phyloP scores from a whole-genome alignment of 805 yeast genomes.

The Ogataea methylovora region DNA sequence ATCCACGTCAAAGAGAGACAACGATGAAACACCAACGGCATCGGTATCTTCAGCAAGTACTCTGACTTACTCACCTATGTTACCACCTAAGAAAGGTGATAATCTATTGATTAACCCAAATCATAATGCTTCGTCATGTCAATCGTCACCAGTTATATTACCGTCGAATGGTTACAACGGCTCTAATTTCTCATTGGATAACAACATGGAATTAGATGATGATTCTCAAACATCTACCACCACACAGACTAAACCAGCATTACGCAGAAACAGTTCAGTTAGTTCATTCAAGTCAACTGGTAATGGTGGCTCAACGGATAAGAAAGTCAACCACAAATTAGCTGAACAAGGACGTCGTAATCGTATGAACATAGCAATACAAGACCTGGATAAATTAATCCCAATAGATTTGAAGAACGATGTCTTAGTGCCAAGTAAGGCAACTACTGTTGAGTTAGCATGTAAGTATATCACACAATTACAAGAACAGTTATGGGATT shows the following conservation, averaged over 20 bases:
- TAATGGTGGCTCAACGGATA: slow-evolving; percentile 28
- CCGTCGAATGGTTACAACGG: slow-evolving; percentile 17
- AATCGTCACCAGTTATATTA: slow-evolving; percentile 29
- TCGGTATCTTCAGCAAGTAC: neutral
- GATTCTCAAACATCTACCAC: neutral
- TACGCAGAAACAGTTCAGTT: neutral
- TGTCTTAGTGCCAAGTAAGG: slow-evolving; percentile 74
- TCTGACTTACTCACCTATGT: slow-evolving; percentile 9
- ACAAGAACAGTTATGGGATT: slow-evolving; percentile 10
- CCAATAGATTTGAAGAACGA: slow-evolving; percentile 53
- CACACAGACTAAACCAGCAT: slow-evolving; percentile 7
- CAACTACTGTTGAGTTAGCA: slow-evolving; percentile 92
- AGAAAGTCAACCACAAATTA: slow-evolving; percentile 73
- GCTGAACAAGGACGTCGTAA: slow-evolving; percentile 97
- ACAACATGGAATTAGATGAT: neutral
- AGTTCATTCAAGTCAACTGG: neutral
- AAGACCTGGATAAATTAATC: slow-evolving; percentile 60
- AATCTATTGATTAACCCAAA: slow-evolving; percentile 24
- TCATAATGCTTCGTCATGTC: slow-evolving; percentile 20
- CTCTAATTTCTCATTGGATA: slow-evolving; percentile 3
- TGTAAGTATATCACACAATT: slow-evolving; percentile 55
- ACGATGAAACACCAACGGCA: neutral
- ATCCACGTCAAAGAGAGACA: slow-evolving; percentile 5
- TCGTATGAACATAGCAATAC: slow-evolving; percentile 81
- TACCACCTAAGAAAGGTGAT: slow-evolving; percentile 13